Evolutionary conservation across 1,139 yeast species (phyloP).

Genomic region (Kodamaea sp.): DNA sequence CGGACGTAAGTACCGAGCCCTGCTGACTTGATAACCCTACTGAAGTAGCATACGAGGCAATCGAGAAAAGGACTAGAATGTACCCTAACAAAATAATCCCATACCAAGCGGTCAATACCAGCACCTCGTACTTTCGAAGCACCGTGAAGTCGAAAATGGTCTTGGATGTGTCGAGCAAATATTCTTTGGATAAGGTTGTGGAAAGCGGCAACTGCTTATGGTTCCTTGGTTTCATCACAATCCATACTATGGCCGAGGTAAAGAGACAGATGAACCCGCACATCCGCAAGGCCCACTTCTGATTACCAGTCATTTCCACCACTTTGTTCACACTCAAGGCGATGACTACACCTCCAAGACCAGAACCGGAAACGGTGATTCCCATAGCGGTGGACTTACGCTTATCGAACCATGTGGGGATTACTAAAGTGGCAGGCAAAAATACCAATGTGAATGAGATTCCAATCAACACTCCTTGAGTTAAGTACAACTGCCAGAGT

Average conservation of each 20-base stretch:
- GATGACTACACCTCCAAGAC: slow-evolving; percentile 64
- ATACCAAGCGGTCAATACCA: slow-evolving; percentile 57
- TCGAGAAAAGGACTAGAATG: slow-evolving; percentile 58
- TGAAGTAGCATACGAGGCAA: slow-evolving; percentile 61
- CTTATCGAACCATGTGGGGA: slow-evolving; percentile 66
- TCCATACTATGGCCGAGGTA: slow-evolving; percentile 33
- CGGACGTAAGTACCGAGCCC: slow-evolving; percentile 61
- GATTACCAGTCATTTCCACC: slow-evolving; percentile 53
- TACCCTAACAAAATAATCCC: slow-evolving; percentile 57
- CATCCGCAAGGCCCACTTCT: slow-evolving; percentile 68
- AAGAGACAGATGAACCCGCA: slow-evolving; percentile 51
- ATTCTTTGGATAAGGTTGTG: slow-evolving; percentile 21
- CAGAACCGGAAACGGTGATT: slow-evolving; percentile 60
- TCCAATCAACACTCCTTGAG: slow-evolving; percentile 71
- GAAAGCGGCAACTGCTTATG: slow-evolving; percentile 30
- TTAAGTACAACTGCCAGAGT: slow-evolving; percentile 64
- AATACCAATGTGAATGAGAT: slow-evolving; percentile 59
- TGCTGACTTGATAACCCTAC: slow-evolving; percentile 57
- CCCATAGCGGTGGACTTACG: slow-evolving; percentile 63
- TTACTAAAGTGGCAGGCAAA: slow-evolving; percentile 56
- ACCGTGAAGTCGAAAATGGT: slow-evolving; percentile 32
- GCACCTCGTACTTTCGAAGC: slow-evolving; percentile 38
- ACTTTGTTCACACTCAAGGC: slow-evolving; percentile 50
- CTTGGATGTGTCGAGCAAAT: slow-evolving; percentile 20
- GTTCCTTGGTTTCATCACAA: slow-evolving; percentile 49